Evolutionary conservation across 495 filamentous ascomycete species (phyloP), one percentile per base, ranked within the genome.

Genomic region (Penicillium alfredii): DNA sequence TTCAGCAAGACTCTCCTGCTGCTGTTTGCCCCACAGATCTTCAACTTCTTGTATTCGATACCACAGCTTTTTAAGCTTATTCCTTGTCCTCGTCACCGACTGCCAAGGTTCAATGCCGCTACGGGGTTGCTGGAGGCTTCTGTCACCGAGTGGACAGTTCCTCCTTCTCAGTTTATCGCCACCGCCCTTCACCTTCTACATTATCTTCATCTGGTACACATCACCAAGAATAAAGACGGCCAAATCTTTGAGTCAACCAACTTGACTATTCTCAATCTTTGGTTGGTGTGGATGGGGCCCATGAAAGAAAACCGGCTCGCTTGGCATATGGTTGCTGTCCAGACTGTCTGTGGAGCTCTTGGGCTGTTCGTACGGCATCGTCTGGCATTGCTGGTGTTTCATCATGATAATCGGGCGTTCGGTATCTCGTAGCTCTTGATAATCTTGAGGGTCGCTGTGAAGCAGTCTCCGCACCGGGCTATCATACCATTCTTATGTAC

Each of bases 1-100:
- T 99, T 99, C 62, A 89, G 84, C 69, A 99, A 99, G 67, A 99
- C 92, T 12, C 69, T 99, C 26, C 74, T 95, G 23, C 72, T 97
- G 33, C 69, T 97, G 1, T 82, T 99, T 46, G 73, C 97, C 9
- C 92, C 92, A 11, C 92, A 99, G 64, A 86, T 89, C 41, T 86
- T 93, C 73, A 99, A 99, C 60, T 97, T 95, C 55, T 29, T 93
- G 36, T 99, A 96, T 61, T 95, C 88, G 13, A 71, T 73, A 4
- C 92, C 92, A 5, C 92, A 99, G 58, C 69, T 99, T 1, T 92
- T 95, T 59, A 78, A 80, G 13, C 38, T 97, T 9, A 77, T 99
- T 21, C 87, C 87, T 2, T 99, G 92, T 51, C 92, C 93, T 14
- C 78, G 92, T 15, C 92, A 99, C 61, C 77, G 92, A 12, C 68